Evolutionary conservation across 257 asterid genomes (phyloP).

Genomic region (Linderniella brevidens): DNA sequence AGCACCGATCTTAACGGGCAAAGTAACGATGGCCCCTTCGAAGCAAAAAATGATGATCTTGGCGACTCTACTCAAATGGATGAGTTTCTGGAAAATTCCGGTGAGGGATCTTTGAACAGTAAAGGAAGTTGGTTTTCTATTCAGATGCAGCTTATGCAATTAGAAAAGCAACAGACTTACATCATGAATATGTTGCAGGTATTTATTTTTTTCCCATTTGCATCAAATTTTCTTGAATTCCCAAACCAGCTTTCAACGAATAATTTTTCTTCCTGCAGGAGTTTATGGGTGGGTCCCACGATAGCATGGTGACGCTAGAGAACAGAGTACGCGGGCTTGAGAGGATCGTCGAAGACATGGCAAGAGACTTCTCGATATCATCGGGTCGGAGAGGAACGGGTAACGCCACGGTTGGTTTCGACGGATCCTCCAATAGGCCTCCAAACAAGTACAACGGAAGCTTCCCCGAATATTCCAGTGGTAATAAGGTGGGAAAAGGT

Average conservation of each 20-base stretch:
- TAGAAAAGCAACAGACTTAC: slow-evolving; percentile 87
- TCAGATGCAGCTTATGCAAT: slow-evolving; percentile 71
- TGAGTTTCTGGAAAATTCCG: slow-evolving; percentile 29
- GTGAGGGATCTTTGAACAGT: slow-evolving; percentile 47
- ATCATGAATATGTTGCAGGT: slow-evolving; percentile 97
- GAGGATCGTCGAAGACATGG: slow-evolving; percentile 96
- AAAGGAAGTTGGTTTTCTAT: slow-evolving; percentile 85
- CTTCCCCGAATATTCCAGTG: slow-evolving; percentile 55
- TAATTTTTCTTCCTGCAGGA: slow-evolving; percentile 33
- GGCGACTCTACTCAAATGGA: slow-evolving; percentile 45
- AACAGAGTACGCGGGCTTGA: slow-evolving; percentile 90
- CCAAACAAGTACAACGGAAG: slow-evolving; percentile 50
- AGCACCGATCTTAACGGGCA: slow-evolving; percentile 26
- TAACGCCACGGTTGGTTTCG: slow-evolving; percentile 36
- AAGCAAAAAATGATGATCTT: slow-evolving; percentile 28
- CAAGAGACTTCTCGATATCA: slow-evolving; percentile 79
- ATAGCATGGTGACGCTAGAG: slow-evolving; percentile 89
- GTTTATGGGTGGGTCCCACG: slow-evolving; percentile 97
- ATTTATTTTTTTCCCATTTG: slow-evolving; percentile 8
- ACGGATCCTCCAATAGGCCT: slow-evolving; percentile 56
- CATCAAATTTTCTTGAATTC: slow-evolving; percentile 3
- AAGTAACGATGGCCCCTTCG: slow-evolving; percentile 22
- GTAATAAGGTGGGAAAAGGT: slow-evolving; percentile 55
- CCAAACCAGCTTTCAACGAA: slow-evolving; percentile 13
- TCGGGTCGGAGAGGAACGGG: slow-evolving; percentile 49